Evolutionary conservation across 768 basidiomycete species (phyloP).

Genomic region (Russula foetens): DNA sequence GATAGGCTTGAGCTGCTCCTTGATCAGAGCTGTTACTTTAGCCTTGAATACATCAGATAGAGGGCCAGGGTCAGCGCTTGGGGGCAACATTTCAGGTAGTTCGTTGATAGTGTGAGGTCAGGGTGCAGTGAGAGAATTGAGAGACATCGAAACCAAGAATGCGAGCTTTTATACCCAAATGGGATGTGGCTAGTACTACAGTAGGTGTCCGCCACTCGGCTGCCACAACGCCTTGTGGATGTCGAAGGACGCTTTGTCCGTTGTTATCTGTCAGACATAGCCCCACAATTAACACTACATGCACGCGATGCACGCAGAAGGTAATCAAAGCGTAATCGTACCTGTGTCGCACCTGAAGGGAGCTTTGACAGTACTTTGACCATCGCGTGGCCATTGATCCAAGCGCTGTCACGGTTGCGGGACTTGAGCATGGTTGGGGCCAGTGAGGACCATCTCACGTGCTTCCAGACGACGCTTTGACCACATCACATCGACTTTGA

Average conservation of each 20-base stretch:
- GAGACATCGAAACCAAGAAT: neutral
- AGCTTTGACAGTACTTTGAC: too few species aligned
- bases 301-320: too few species aligned
- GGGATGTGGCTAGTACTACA: neutral
- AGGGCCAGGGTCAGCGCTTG: neutral
- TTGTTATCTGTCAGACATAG: neutral
- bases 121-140: neutral
- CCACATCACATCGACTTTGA: too few species aligned
- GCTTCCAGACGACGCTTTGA: too few species aligned
- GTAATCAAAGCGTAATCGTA: too few species aligned
- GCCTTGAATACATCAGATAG: constrained; percentile 3
- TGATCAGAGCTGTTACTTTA: neutral
- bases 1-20: constrained; percentile 14
- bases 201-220: neutral
- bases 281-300: neutral
- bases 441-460: too few species aligned
- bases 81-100: neutral
- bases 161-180: neutral
- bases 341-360: too few species aligned
- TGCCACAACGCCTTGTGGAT: neutral
- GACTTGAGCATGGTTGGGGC: too few species aligned
- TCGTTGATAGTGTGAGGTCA: neutral
- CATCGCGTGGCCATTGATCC: too few species aligned
- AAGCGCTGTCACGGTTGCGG: too few species aligned
- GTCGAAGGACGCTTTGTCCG: neutral